Conservation (phyloP, 495 filamentous ascomycete genomes). For the Penicillium canariense region DNA sequence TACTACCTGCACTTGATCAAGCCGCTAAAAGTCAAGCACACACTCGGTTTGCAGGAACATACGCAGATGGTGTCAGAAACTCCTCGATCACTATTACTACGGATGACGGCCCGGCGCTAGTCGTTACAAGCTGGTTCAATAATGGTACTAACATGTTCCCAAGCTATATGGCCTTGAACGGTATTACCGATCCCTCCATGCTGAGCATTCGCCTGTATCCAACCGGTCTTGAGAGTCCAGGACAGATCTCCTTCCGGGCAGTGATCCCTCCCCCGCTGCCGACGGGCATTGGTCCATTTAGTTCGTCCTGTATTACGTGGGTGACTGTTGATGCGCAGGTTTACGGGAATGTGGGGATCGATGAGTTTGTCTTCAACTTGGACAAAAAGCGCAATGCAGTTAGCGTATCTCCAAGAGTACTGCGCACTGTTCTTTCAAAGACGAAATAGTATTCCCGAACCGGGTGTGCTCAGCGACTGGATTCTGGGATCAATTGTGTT, state of each 20-base stretch:
- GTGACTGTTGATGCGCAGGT: constrained; percentile 23
- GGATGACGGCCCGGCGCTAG: constrained; percentile 43
- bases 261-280: constrained; percentile 34
- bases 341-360: constrained; percentile 36
- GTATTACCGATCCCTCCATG: background rate
- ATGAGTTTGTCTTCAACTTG: constrained; percentile 42
- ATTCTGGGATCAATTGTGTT: no score
- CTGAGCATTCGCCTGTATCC: constrained; percentile 49
- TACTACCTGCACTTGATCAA: constrained; percentile 47
- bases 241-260: constrained; percentile 44
- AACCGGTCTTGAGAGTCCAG: constrained; percentile 27
- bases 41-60: constrained; percentile 46
- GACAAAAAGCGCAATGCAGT: constrained; percentile 26
- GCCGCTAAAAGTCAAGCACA: constrained; percentile 20
- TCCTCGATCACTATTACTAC: constrained; percentile 41
- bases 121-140: constrained; percentile 37
- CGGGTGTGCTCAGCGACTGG: no score
- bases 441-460: no score
- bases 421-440: constrained; percentile 21
- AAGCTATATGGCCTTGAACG: constrained; percentile 17
- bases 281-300: constrained; percentile 18
- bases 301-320: constrained; percentile 26
- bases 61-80: constrained; percentile 28
- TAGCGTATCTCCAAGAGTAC: constrained; percentile 25
- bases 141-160: constrained; percentile 40